phyloP scores from a whole-genome alignment of 345 rosid species.

The Eucalyptus rudis region DNA sequence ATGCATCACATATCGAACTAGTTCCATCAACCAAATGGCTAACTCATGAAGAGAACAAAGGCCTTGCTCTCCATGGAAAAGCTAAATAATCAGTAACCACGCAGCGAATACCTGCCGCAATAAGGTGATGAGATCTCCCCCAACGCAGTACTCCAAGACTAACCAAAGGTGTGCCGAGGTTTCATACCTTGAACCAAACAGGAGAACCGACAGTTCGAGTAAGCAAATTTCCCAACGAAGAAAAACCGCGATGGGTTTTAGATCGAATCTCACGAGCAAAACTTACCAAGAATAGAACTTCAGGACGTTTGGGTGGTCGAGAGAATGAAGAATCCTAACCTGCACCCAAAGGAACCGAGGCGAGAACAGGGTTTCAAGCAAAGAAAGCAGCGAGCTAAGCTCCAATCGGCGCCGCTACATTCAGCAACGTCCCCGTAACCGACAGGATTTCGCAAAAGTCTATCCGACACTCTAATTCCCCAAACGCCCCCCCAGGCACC shows the following conservation, averaged over 20 bases:
- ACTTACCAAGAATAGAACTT: conserved; percentile 81
- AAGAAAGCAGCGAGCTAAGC: background rate
- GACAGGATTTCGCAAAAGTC: background rate
- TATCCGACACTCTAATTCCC: background rate
- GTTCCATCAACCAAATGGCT: background rate
- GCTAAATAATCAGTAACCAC: background rate
- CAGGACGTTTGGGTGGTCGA: conserved; percentile 69
- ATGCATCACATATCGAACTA: background rate
- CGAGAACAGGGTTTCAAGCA: background rate
- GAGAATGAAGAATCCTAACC: conserved; percentile 89
- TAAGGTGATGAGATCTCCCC: conserved; percentile 85
- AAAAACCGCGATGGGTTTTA: no score
- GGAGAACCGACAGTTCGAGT: background rate
- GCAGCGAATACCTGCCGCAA: conserved; percentile 60
- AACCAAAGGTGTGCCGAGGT: conserved; percentile 98
- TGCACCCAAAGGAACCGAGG: conserved; percentile 5
- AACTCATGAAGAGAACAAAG: background rate
- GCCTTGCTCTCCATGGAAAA: background rate
- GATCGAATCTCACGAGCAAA: background rate
- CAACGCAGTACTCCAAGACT: conserved; percentile 93
- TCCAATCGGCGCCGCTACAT: background rate
- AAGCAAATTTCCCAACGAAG: background rate
- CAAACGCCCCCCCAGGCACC: background rate
- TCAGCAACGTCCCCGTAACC: background rate
- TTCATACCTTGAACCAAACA: conserved; percentile 57